Evolutionary conservation across 192 early-diverging fungal species (phyloP), one percentile per base, ranked within the genome.

Genomic region (Coemansia sp.): DNA sequence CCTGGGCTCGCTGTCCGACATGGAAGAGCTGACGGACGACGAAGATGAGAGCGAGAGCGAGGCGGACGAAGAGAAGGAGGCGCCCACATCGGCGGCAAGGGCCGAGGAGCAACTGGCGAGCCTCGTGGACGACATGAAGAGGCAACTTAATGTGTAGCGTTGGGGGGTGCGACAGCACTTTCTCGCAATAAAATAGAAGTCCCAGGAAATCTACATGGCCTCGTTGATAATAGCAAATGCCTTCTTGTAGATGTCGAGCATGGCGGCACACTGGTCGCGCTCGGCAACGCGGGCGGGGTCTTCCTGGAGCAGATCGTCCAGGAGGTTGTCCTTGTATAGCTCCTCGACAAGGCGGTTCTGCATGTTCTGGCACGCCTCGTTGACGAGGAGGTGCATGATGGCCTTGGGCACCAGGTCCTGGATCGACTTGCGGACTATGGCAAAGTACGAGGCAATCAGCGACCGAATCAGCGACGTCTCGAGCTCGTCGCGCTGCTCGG

Each of bases 1-100:
- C 19, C 66, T 98, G 35, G 92, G 89, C 31, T 94, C 94, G 45
- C 70, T 98, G 29, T 92, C 96, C 44, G 95, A 98, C 47, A 98
- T 98, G 92, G 91, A 94, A 56, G 82, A 88, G 43, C 51, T 69
- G 7, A 71, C 78, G 1, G 81, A 83, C 5, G 79, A 82, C 8
- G 86, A 87, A 11, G 87, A 87, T 11, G 80, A 80, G 4, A 85
- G 81, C 21, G 74, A 73, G 6, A 78, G 79, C 4, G 77, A 79
- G 16, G 79, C 56, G 44, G 40, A 16, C 6, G 50, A 41, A 11
- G 39, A 33, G 22, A 40, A 53, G 35, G 29, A 34, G 18, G 30
- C 54, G 12, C 35, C 25, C 13, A 27, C 58, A 14, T 29, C 53
- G 25, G 51, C 54, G 3, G 54, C 67, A 36, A 63, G 54, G 49